A percentile compares a stretch with the other conserved stretches of the same genome.
These are phyloP conservation scores for Tritrichomonas foetus DNA, from an alignment of 208 protist genomes.

Conservation along the genomic window DNA sequence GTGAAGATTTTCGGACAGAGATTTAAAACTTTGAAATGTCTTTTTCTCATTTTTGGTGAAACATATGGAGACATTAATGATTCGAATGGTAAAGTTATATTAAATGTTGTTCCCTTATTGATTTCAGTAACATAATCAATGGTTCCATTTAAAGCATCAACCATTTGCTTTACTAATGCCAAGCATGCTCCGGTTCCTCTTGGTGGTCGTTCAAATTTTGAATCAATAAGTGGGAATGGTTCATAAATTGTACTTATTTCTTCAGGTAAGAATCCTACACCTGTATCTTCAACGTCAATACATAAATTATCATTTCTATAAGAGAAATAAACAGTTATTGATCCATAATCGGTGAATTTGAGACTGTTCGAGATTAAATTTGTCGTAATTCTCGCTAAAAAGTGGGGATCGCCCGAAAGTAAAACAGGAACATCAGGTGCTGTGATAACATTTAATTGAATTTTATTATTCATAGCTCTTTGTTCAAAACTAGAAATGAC, in stretches of 20 bases:
- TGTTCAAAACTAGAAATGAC: not conserved
- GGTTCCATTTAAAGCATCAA: not conserved
- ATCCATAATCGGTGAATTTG: slow-evolving; percentile 54
- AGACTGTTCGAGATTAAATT: slow-evolving; percentile 57
- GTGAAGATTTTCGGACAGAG: too few species aligned
- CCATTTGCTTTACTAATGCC: not conserved
- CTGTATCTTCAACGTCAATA: not conserved
- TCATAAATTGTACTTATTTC: not conserved
- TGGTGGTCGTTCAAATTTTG: not conserved
- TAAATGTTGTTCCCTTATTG: not conserved
- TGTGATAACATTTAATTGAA: not conserved
- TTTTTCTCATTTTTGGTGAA: not conserved
- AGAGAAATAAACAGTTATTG: not conserved
- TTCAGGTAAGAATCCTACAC: not conserved
- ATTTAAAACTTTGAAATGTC: not conserved
- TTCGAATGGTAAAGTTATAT: not conserved
- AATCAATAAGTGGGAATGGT: not conserved
- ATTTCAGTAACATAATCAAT: not conserved
- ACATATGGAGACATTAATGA: not conserved
- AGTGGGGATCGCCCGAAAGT: not conserved
- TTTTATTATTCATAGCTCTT: not conserved
- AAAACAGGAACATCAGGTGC: not conserved
- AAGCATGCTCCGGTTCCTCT: not conserved
- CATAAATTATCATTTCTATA: not conserved
- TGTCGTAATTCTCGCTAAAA: slow-evolving; percentile 51